Conservation (phyloP, 2,329 filamentous ascomycete genomes). For the Phialocephala sp. region DNA sequence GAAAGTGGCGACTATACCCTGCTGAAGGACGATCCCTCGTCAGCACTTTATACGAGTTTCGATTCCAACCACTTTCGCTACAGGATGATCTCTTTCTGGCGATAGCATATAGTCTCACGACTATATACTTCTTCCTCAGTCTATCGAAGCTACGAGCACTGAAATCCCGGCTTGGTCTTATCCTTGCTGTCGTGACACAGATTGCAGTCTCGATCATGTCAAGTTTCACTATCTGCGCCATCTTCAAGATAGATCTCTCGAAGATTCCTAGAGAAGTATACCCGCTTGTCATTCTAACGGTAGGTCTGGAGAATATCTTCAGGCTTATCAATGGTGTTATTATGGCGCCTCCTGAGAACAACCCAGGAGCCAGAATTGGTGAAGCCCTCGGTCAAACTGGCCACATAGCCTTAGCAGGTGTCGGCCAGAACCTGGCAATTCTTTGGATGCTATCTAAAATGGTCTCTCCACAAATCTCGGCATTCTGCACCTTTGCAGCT, state of each 20-base stretch:
- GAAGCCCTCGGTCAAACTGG: conserved; percentile 77
- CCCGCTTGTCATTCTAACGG: conserved; percentile 73
- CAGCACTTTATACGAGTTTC: conserved; percentile 77
- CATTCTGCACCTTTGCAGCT: conserved; percentile 77
- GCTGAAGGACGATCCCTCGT: conserved; percentile 56
- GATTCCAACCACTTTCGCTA: conserved; percentile 74
- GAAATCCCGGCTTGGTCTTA: conserved; percentile 76
- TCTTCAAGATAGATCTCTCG: conserved; percentile 76
- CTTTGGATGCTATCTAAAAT: conserved; percentile 68
- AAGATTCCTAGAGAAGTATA: conserved; percentile 77
- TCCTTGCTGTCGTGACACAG: conserved; percentile 73
- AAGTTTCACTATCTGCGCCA: conserved; percentile 79
- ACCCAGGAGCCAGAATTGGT: conserved; percentile 71
- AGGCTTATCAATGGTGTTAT: conserved; percentile 80
- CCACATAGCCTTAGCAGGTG: conserved; percentile 70
- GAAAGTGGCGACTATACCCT: conserved; percentile 71
- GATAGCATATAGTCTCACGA: conserved; percentile 67
- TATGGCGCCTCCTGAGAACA: conserved; percentile 70
- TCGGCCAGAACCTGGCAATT: conserved; percentile 71
- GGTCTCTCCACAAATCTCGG: conserved; percentile 72
- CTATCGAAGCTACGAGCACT: conserved; percentile 74
- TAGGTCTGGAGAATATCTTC: conserved; percentile 81
- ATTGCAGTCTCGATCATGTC: conserved; percentile 75
- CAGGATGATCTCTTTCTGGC: conserved; percentile 68
- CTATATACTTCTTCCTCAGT: conserved; percentile 69